These are phyloP conservation scores for Boletus coccyginus DNA, from an alignment of 768 basidiomycete genomes.

Conservation along the genomic window DNA sequence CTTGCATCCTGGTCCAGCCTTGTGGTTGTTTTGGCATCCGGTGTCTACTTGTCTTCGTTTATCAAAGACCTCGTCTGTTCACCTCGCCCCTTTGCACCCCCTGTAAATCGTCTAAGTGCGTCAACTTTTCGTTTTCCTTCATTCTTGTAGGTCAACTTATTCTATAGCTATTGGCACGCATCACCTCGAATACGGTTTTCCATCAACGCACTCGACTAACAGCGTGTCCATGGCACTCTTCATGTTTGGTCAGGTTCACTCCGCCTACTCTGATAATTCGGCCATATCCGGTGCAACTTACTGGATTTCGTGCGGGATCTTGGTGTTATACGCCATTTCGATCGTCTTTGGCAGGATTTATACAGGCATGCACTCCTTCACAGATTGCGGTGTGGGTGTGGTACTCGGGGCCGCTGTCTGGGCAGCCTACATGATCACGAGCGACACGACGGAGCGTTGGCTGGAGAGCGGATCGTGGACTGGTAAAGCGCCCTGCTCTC, in stretches of 20 bases:
- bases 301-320: slow-evolving; percentile 38
- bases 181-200: slow-evolving; percentile 92
- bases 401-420: slow-evolving; percentile 68
- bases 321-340: slow-evolving; percentile 60
- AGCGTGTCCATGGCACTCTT: slow-evolving; percentile 86
- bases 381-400: slow-evolving; percentile 65
- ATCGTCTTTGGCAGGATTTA: slow-evolving; percentile 82
- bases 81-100: slow-evolving; percentile 87
- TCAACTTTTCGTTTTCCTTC: not conserved
- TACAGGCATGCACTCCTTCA: slow-evolving; percentile 86
- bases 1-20: slow-evolving; percentile 42
- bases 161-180: slow-evolving; percentile 67
- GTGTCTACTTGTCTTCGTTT: slow-evolving; percentile 86
- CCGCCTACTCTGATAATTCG: slow-evolving; percentile 38
- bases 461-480: slow-evolving; percentile 35
- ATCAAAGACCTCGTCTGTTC: slow-evolving; percentile 88
- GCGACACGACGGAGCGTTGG: slow-evolving; percentile 43
- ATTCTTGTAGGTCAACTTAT: not conserved
- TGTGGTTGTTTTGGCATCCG: slow-evolving; percentile 65
- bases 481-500: slow-evolving; percentile 26
- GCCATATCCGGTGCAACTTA: slow-evolving; percentile 48
- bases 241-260: slow-evolving; percentile 57
- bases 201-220: slow-evolving; percentile 94
- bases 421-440: slow-evolving; percentile 38
- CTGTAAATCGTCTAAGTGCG: slow-evolving; percentile 86